Conservation (phyloP, 2,329 filamentous ascomycete species). For the Cercospora janseana region DNA sequence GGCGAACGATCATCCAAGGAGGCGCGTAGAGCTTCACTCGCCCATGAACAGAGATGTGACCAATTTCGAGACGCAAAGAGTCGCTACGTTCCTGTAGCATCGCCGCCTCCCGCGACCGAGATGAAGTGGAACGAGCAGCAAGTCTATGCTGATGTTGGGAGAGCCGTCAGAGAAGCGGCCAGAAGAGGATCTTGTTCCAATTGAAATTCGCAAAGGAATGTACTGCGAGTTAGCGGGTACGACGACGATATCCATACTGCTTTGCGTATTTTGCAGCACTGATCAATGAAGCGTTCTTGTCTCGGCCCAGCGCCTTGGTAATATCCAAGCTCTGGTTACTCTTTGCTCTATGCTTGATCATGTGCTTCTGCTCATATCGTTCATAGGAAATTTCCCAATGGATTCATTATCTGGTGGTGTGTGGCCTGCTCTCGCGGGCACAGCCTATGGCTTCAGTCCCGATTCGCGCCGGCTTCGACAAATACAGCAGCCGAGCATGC, state of each 20-base stretch:
- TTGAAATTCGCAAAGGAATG: neutral
- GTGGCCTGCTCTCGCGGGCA: too few relatives aligned
- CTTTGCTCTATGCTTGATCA: neutral
- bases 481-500: neutral
- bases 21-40: neutral
- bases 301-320: neutral
- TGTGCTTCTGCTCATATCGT: too few relatives aligned
- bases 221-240: neutral
- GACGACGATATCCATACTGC: neutral
- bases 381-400: too few relatives aligned
- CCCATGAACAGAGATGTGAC: slow-evolving; percentile 2
- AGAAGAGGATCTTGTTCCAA: slow-evolving; percentile 5
- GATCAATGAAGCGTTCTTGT: neutral
- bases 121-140: neutral
- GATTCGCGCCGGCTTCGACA: too few relatives aligned
- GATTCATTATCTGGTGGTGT: too few relatives aligned
- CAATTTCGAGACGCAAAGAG: slow-evolving; percentile 6
- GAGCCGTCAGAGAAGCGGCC: slow-evolving; percentile 43
- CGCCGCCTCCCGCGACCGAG: neutral
- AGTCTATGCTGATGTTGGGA: slow-evolving; percentile 39
- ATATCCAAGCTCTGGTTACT: neutral
- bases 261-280: neutral
- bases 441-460: too few relatives aligned
- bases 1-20: neutral
- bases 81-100: neutral